phyloP scores from a whole-genome alignment of 2,329 filamentous ascomycete species.

The Chaetomiaceae sp. region DNA sequence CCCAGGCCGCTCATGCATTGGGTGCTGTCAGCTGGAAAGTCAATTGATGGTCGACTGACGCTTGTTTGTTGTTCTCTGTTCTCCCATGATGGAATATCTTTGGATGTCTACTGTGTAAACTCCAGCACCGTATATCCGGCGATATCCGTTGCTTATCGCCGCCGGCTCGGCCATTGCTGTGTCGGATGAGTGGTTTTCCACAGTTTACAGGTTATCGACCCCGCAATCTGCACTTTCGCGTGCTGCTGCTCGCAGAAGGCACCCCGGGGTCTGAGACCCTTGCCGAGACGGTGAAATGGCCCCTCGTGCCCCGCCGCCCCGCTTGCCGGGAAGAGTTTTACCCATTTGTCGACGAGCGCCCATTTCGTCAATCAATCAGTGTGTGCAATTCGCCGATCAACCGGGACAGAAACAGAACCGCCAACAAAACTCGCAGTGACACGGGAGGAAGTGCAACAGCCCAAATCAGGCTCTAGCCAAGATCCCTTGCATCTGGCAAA shows the following conservation, averaged over 20 bases:
- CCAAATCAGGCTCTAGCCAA: constrained; percentile 8
- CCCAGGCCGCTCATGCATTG: too few species aligned
- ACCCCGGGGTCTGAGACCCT: too few species aligned
- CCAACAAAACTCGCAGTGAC: neutral
- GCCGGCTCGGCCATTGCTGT: constrained; percentile 7
- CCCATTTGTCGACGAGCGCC: neutral
- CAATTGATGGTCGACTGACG: too few species aligned
- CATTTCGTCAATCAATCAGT: neutral
- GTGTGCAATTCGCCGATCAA: neutral
- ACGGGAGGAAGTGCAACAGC: neutral
- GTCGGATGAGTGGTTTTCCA: constrained; percentile 17
- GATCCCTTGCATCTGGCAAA: constrained; percentile 13
- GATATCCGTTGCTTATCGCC: constrained; percentile 22
- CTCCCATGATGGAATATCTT: too few species aligned
- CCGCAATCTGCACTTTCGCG: constrained; percentile 11
- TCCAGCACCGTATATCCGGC: constrained; percentile 18
- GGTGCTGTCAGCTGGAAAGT: too few species aligned
- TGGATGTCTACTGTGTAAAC: too few species aligned
- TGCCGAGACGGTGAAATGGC: too few species aligned
- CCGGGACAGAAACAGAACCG: neutral
- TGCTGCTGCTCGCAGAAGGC: constrained; percentile 3
- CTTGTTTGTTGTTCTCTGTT: too few species aligned
- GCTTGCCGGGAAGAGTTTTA: constrained; percentile 21
- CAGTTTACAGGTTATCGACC: too few species aligned
- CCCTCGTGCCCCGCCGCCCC: constrained; percentile 10